These are phyloP conservation scores for Saussurea involucrata DNA, from an alignment of 129 eudicot genomes.

Conservation along the genomic window DNA sequence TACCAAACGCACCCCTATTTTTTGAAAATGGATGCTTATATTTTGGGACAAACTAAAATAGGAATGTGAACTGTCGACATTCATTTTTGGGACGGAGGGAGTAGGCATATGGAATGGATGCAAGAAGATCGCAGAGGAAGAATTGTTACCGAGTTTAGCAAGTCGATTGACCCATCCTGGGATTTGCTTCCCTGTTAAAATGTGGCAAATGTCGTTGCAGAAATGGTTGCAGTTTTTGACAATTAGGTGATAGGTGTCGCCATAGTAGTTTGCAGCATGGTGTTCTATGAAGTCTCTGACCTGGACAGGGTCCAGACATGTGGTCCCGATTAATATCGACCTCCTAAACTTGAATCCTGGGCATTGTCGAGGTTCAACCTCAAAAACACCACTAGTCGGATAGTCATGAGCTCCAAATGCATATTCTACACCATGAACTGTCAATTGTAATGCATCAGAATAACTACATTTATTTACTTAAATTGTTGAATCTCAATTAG, in stretches of 20 bases:
- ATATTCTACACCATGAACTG: conserved; percentile 80
- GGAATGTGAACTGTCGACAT: background rate
- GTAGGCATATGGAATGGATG: background rate
- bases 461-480: background rate
- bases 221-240: conserved; percentile 84
- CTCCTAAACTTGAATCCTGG: conserved; percentile 75
- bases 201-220: conserved; percentile 62
- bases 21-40: too few species aligned
- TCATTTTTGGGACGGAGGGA: too few species aligned
- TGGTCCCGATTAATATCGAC: conserved; percentile 67
- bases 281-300: conserved; percentile 60
- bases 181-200: conserved; percentile 62
- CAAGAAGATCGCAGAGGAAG: background rate
- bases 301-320: conserved; percentile 44
- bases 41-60: background rate
- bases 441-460: conserved; percentile 12
- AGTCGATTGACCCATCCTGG: conserved; percentile 80
- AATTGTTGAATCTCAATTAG: too few species aligned
- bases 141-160: conserved; percentile 61
- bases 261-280: conserved; percentile 55
- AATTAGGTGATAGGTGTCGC: conserved; percentile 68
- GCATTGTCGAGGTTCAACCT: conserved; percentile 78
- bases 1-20: too few species aligned
- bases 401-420: conserved; percentile 84
- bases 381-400: conserved; percentile 69